Evolutionary conservation across 2,329 filamentous ascomycete genomes (phyloP), one percentile per base, ranked within the genome.

Genomic region (Clonostachys chloroleuca): DNA sequence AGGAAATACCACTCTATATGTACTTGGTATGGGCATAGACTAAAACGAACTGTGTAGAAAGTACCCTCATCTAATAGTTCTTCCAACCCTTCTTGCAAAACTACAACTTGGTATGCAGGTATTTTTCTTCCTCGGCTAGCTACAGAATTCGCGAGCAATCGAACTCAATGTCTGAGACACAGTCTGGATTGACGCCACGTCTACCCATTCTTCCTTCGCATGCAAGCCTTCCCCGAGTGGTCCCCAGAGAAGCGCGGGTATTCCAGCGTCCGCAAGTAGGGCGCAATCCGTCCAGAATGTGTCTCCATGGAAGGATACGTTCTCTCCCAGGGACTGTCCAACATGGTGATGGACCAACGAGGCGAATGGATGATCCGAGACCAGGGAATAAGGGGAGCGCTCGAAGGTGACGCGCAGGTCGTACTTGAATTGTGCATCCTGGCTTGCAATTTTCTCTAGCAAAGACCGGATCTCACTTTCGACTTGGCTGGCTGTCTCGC

Each of bases 231-330:
- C 65, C 0, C 74, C 75, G 9, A 55, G 58, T 0, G 73, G 73
- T 0, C 75, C 73, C 55, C 68, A 77, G 1, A 79, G 60, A 14
- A 80, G 57, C 0, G 66, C 58, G 0, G 73, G 67, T 30, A 78
- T 73, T 0, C 73, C 75, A 13, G 57, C 60, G 16, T 69, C 62
- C 1, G 64, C 60, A 1, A 80, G 51, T 12, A 78, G 54, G 2
- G 75, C 75, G n/a, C 68, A 72, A 53, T 80, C 74, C 1, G 72
- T 74, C 77, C 75, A 80, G 50, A 67, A 77, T 0, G 65, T 54
- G 1, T 55, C 64, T 7, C 62, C 63, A 3, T 46, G 30, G 1
- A 72, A 49, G 0, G 46, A 47, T 1, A 63, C 57, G 0, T 60
- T 46, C 8, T 36, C 47, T 0, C 61, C 65, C 1, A 69, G 52